phyloP scores from a whole-genome alignment of 805 yeast genomes.

The Lachancea waltii region DNA sequence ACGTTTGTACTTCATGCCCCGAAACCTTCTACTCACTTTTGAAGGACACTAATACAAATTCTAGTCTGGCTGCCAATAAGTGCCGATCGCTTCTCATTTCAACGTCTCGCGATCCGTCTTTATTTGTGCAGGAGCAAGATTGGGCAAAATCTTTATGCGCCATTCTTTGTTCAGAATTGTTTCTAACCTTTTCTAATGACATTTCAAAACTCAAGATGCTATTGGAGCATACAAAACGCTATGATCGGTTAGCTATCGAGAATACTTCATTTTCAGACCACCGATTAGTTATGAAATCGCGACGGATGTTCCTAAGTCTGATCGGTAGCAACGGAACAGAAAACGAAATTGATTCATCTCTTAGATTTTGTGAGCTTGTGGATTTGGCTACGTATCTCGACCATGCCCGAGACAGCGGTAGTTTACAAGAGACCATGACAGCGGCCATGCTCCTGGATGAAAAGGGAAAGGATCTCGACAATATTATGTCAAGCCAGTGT shows the following conservation, averaged over 20 bases:
- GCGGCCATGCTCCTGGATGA: constrained; percentile 9
- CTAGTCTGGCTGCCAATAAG: constrained; percentile 4
- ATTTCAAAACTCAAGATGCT: neutral
- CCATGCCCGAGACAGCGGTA: constrained; percentile 1
- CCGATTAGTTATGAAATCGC: constrained; percentile 14
- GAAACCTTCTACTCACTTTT: constrained; percentile 48
- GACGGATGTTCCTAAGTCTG: constrained; percentile 13
- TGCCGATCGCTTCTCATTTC: constrained; percentile 1
- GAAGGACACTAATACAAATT: constrained; percentile 39
- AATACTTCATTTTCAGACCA: constrained; percentile 11
- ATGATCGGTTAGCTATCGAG: constrained; percentile 9
- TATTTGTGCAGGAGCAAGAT: constrained; percentile 12
- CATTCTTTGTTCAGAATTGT: constrained; percentile 10
- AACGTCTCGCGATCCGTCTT: constrained; percentile 5
- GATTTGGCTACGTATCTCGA: constrained; percentile 6
- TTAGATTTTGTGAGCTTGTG: constrained; percentile 3
- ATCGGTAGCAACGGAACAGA: neutral
- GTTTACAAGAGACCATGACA: constrained; percentile 7
- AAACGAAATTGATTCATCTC: neutral
- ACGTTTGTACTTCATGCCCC: constrained; percentile 33
- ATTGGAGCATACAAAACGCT: constrained; percentile 1
- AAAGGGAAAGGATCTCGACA: neutral
- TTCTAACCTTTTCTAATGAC: constrained; percentile 1
- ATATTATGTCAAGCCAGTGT: no score
- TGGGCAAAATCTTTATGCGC: constrained; percentile 22